Conservation (phyloP, 768 basidiomycete species). For the Amanita rimosa region DNA sequence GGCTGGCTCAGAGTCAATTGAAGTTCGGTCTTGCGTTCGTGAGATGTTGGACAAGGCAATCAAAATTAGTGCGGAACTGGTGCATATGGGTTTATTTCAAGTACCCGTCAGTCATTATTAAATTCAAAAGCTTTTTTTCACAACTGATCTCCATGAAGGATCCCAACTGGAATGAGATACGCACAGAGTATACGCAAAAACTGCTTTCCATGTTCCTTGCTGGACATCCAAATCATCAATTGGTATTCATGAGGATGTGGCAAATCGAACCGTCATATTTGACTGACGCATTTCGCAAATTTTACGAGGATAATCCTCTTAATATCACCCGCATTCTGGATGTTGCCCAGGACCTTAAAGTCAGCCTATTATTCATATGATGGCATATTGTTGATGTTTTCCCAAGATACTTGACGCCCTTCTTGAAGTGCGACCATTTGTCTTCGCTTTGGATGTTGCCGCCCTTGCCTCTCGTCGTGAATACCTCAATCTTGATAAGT, state of each 20-base stretch:
- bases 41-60: conserved; percentile 93
- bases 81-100: conserved; percentile 87
- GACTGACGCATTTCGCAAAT: conserved; percentile 80
- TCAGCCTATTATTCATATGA: conserved; percentile 14
- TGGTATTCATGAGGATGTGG: conserved; percentile 96
- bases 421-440: conserved; percentile 79
- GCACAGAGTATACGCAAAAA: conserved; percentile 77
- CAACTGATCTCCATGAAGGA: conserved; percentile 31
- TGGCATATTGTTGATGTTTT: not conserved
- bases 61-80: conserved; percentile 87
- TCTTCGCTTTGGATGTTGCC: conserved; percentile 89
- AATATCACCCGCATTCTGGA: conserved; percentile 94
- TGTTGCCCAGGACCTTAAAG: conserved; percentile 91
- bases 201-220: conserved; percentile 84
- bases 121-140: not conserved
- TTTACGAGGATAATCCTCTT: conserved; percentile 84
- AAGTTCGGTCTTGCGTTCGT: conserved; percentile 66
- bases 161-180: conserved; percentile 79
- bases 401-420: conserved; percentile 82
- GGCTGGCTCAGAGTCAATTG: conserved; percentile 57
- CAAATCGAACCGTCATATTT: conserved; percentile 82
- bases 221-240: conserved; percentile 88
- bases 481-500: conserved; percentile 93
- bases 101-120: conserved; percentile 52
- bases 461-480: conserved; percentile 88